Evolutionary conservation across 345 rosid species (phyloP), one percentile per base, ranked within the genome.

Genomic region (Dovyalis caffra): DNA sequence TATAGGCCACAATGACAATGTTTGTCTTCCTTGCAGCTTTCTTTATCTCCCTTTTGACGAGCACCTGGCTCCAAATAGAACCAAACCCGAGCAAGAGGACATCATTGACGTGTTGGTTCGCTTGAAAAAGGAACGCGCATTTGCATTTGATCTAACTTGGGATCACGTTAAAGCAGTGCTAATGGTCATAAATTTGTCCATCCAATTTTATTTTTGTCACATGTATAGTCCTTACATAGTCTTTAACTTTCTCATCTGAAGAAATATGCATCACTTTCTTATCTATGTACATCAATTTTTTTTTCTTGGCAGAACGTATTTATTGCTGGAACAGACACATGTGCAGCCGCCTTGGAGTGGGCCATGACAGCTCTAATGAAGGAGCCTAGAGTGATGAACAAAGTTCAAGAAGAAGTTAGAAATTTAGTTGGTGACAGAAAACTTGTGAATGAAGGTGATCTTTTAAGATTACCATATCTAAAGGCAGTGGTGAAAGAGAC

Each of bases 141-240:
- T 68, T 35, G 62, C 61, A 65, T 23, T 53, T 56, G 57, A 85
- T 31, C 75, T 89, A 40, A 82, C 83, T 2, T 34, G 60, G 14
- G 89, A 87, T 64, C 86, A 87, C 65, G 78, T 88, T 83, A 88
- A 89, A 84, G 91, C 80, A 34, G 35, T 83, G 15, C 84, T 91
- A 64, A 84, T 80, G 85, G 93, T 89, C 37, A 60, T 10, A 61
- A 34, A 8, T 64, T 18, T 34, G 8, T 64, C 7, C 6, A 7
- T 37, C 14, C 37, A 23, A n/a, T 35, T n/a, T 37, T 71, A 14
- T 14, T 11, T 70, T 23, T 9, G 20, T 16, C n/a, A 1, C n/a
- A n/a, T n/a, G 53, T n/a, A 11, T 18, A 6, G 16, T 69, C 28
- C 12, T 14, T 43, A 35, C 34, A 47, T 43, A 8, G 4, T 4